These are phyloP conservation scores for Aechmea fasciata DNA, from an alignment of 176 grass and related monocot genomes.

Conservation along the genomic window DNA sequence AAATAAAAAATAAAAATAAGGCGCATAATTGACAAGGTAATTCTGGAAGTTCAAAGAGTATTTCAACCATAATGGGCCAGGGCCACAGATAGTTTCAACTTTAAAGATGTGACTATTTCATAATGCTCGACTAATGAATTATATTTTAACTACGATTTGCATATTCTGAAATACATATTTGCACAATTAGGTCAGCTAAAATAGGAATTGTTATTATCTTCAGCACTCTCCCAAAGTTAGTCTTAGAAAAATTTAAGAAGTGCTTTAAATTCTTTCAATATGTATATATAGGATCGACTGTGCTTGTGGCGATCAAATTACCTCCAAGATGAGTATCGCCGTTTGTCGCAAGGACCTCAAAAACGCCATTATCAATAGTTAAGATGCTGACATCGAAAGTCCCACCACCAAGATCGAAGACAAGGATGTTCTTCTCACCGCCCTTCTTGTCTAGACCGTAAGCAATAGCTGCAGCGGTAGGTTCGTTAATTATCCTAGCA, in stretches of 20 bases:
- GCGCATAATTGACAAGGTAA: not conserved
- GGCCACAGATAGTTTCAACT: no score
- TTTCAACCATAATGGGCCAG: no score
- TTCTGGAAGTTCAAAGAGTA: not conserved
- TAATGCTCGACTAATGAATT: no score
- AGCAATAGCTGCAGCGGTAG: constrained; percentile 74
- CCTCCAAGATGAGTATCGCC: constrained; percentile 84
- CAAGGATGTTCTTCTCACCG: constrained; percentile 73
- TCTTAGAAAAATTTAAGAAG: not conserved
- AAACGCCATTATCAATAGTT: constrained; percentile 65
- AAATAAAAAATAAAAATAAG: not conserved
- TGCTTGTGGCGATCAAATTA: constrained; percentile 7
- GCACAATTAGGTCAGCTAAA: no score
- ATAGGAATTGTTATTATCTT: no score
- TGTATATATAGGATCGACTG: not conserved
- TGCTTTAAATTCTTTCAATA: no score
- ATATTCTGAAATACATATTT: no score
- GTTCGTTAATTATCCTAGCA: constrained; percentile 65
- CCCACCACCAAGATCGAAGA: constrained; percentile 73
- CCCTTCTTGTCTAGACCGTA: constrained; percentile 66
- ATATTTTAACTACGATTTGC: no score
- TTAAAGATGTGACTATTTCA: no score
- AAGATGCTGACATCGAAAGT: constrained; percentile 76
- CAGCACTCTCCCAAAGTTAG: no score
- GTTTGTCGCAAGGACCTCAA: constrained; percentile 75